These are phyloP conservation scores for Aspergillus sp. DNA, from an alignment of 2,329 filamentous ascomycete species.

Conservation along the genomic window DNA sequence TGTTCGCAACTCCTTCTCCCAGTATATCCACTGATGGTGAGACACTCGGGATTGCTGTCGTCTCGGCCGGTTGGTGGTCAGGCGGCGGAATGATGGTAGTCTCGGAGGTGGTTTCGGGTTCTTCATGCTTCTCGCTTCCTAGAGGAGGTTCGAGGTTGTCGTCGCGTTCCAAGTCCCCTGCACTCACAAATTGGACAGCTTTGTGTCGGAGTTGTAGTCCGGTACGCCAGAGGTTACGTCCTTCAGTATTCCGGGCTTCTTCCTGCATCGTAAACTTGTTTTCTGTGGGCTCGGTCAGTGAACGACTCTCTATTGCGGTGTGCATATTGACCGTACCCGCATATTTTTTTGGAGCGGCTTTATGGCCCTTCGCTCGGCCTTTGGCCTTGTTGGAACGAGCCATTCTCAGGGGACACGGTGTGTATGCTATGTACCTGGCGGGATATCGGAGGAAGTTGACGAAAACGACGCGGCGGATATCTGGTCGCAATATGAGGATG, in stretches of 20 bases:
- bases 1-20: constrained; percentile 26
- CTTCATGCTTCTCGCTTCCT: constrained; percentile 4
- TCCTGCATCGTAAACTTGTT: constrained; percentile 51
- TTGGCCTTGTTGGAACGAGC: constrained; percentile 18
- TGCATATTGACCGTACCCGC: constrained; percentile 2
- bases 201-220: constrained; percentile 55
- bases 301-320: not conserved
- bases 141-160: constrained; percentile 15
- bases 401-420: constrained; percentile 9
- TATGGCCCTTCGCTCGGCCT: constrained; percentile 9
- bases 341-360: not conserved
- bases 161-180: constrained; percentile 44
- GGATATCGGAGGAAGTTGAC: not conserved
- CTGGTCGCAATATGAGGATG: too few relatives aligned
- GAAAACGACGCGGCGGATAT: too few relatives aligned
- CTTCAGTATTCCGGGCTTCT: constrained; percentile 59
- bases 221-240: constrained; percentile 48
- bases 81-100: not conserved
- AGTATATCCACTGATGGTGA: constrained; percentile 1
- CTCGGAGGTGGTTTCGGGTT: not conserved
- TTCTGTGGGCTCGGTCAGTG: not conserved
- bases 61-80: not conserved
- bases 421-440: not conserved
- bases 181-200: constrained; percentile 61
- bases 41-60: not conserved